Evolutionary conservation across 148 eudicot species (phyloP).

Genomic region (Drosera capensis): DNA sequence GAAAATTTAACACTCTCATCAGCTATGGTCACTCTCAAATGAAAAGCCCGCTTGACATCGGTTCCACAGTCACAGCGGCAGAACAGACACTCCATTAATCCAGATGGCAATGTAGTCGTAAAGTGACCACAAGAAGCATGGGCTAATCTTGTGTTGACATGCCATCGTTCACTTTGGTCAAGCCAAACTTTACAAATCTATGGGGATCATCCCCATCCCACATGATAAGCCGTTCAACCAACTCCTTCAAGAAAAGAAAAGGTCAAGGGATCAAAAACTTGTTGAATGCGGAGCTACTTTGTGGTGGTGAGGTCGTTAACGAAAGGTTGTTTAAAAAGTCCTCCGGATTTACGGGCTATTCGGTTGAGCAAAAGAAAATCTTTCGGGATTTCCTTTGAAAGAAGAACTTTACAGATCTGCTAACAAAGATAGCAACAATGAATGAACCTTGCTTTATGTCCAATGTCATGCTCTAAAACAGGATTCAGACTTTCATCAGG

Average conservation of each 20-base stretch:
- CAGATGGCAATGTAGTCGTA: constrained; percentile 24
- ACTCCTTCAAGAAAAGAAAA: too few species aligned
- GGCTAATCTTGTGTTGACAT: constrained; percentile 55
- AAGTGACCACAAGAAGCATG: constrained; percentile 71
- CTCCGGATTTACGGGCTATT: too few species aligned
- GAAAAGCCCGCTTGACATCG: constrained; percentile 47
- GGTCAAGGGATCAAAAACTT: too few species aligned
- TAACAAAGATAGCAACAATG: neutral
- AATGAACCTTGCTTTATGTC: too few species aligned
- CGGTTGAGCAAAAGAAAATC: too few species aligned
- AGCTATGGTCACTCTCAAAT: constrained; percentile 55
- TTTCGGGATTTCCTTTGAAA: too few species aligned
- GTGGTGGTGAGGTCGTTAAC: too few species aligned
- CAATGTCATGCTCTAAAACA: too few species aligned
- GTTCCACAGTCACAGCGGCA: constrained; percentile 40
- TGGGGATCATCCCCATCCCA: too few species aligned
- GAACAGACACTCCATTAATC: constrained; percentile 46
- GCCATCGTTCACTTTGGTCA: constrained; percentile 65
- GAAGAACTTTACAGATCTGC: constrained; percentile 68
- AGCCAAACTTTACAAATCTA: constrained; percentile 79
- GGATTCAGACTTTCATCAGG: neutral
- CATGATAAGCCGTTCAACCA: too few species aligned
- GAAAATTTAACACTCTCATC: constrained; percentile 58
- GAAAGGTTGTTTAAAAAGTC: too few species aligned
- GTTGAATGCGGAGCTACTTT: too few species aligned